A percentile compares a stretch with the other conserved stretches of the same genome.
These are phyloP conservation scores for Hanseniaspora meyeri DNA, from an alignment of 805 yeast species.

Conservation along the genomic window DNA sequence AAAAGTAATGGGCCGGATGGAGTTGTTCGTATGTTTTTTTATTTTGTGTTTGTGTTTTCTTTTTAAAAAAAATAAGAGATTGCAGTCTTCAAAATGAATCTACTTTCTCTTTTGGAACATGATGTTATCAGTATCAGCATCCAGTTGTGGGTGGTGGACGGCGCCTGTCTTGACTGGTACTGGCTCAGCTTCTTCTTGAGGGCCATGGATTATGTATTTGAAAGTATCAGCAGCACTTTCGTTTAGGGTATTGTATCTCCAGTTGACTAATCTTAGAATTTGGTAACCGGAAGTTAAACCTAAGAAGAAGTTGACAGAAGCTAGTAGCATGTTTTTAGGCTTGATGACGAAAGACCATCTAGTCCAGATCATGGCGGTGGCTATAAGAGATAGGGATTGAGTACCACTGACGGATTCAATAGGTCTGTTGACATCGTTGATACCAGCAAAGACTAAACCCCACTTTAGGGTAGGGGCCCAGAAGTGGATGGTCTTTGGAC, in stretches of 20 bases:
- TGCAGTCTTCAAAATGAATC: background rate
- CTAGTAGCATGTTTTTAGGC: conserved; percentile 77
- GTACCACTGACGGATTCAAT: conserved; percentile 85
- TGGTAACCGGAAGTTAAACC: conserved; percentile 85
- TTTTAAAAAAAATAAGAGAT: too few species aligned
- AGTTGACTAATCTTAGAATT: conserved; percentile 54
- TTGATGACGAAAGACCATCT: conserved; percentile 92
- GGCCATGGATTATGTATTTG: conserved; percentile 47
- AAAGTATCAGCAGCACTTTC: conserved; percentile 47
- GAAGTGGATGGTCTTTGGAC: conserved; percentile 94
- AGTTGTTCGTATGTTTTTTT: background rate
- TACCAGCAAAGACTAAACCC: conserved; percentile 86
- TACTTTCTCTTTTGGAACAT: conserved; percentile 12
- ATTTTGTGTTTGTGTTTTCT: background rate
- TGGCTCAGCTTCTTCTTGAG: background rate
- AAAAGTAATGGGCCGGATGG: background rate
- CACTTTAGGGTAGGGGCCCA: conserved; percentile 78
- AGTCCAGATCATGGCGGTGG: conserved; percentile 94
- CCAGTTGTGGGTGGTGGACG: conserved; percentile 9
- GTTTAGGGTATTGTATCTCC: conserved; percentile 48
- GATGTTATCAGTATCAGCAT: conserved; percentile 1
- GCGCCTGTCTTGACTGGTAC: background rate
- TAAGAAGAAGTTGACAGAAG: conserved; percentile 86
- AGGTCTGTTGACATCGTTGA: conserved; percentile 76
- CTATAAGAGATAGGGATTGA: conserved; percentile 50